Evolutionary conservation across 495 filamentous ascomycete genomes (phyloP).

Genomic region (Penicillium ochrochloron): DNA sequence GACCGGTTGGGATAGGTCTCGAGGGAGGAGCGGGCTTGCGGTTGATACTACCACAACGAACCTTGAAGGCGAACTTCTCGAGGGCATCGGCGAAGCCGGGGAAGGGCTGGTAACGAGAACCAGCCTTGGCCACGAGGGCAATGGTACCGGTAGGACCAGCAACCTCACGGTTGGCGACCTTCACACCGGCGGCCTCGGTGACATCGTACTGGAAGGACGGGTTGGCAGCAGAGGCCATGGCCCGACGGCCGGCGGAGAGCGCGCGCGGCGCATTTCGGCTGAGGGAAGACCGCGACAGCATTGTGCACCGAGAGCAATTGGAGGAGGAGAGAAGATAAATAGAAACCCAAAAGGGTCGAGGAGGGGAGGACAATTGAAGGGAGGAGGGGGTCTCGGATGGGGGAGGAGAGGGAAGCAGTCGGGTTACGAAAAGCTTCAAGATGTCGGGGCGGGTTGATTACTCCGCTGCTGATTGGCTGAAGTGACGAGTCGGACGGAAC

Average conservation of each 20-base stretch:
- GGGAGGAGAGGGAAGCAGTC: conserved; percentile 37
- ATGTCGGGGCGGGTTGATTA: conserved; percentile 50
- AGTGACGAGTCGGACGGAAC: conserved; percentile 52
- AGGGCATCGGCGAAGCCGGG: conserved; percentile 90
- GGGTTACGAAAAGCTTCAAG: conserved; percentile 57
- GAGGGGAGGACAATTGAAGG: conserved; percentile 46
- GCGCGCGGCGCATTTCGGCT: conserved; percentile 78
- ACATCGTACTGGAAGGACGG: conserved; percentile 86
- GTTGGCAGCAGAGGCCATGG: conserved; percentile 80
- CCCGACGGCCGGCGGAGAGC: conserved; percentile 64
- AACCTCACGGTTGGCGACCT: conserved; percentile 86
- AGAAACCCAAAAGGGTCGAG: conserved; percentile 44
- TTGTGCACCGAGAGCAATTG: conserved; percentile 57
- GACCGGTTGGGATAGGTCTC: conserved; percentile 18
- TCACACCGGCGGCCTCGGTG: conserved; percentile 82
- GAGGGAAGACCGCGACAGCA: conserved; percentile 84
- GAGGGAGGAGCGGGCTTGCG: neutral
- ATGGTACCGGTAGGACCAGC: conserved; percentile 86
- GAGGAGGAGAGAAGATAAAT: conserved; percentile 32
- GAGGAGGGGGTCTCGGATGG: conserved; percentile 26
- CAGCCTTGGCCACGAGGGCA: conserved; percentile 88
- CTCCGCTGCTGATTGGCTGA: conserved; percentile 46
- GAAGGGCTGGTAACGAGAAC: conserved; percentile 84
- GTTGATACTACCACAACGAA: conserved; percentile 45
- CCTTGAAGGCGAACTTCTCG: conserved; percentile 96